A percentile compares a stretch with the other conserved stretches of the same genome.
phyloP scores from a whole-genome alignment of 1,284 basidiomycete species.

The Cerioporus squamosus region DNA sequence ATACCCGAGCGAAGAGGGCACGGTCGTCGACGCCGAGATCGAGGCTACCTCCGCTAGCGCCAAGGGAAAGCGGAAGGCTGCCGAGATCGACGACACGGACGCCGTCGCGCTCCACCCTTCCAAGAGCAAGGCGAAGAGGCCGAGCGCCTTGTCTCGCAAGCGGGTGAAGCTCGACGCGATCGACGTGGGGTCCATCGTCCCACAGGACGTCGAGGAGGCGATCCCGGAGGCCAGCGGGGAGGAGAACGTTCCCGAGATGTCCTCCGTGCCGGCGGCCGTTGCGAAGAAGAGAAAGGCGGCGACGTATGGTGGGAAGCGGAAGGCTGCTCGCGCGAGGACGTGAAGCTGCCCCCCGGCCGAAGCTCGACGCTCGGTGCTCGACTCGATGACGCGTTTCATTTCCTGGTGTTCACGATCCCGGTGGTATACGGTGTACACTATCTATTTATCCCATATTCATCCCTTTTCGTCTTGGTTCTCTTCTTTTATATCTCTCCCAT shows the following conservation, averaged over 20 bases:
- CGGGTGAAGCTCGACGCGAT: background rate
- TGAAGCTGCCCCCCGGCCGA: background rate
- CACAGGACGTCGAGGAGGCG: background rate
- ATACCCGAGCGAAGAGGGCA: conserved; percentile 24
- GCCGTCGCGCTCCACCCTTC: background rate
- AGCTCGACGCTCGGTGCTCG: too few relatives aligned
- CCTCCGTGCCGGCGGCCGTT: background rate
- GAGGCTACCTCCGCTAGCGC: background rate
- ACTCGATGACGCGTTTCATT: too few relatives aligned
- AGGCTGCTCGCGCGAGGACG: conserved; percentile 5
- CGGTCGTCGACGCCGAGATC: conserved; percentile 18
- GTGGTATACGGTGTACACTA: background rate
- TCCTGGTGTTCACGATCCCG: background rate
- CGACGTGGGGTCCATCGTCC: background rate
- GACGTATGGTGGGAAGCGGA: conserved; percentile 4
- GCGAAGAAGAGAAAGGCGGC: conserved; percentile 11
- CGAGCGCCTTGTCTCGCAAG: background rate
- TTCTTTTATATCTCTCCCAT: background rate
- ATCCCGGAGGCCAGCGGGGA: background rate
- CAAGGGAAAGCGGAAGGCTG: conserved; percentile 19
- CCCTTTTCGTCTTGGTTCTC: background rate
- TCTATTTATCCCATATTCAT: background rate
- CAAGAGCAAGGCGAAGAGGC: background rate
- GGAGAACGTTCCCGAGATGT: background rate
- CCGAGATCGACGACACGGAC: conserved; percentile 7